Evolutionary conservation across 1,139 yeast species (phyloP), one percentile per base, ranked within the genome.

Genomic region (Citeromyces hawaiiensis): DNA sequence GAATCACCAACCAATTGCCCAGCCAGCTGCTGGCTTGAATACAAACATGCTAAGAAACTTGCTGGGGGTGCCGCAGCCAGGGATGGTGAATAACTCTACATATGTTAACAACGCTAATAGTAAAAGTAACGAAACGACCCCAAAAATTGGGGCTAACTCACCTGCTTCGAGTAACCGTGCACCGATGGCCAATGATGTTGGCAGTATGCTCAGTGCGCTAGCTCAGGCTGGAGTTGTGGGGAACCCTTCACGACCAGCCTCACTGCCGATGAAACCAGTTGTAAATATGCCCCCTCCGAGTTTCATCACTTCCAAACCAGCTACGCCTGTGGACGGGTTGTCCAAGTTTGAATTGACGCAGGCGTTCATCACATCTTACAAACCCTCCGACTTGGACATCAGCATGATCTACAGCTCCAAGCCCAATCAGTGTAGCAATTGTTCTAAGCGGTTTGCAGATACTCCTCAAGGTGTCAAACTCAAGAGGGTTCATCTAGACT

Each of bases 371-470:
- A 57, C 59, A 36, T 48, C 50, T 19, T 62, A 62, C 40, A 54
- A 48, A 35, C 60, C 68, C 10, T 54, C 63, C 1, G 43, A 47
- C 4, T 50, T 45, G 2, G 61, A 55, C 34, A 47, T 57, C 11
- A 44, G 49, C 13, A 39, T 75, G 29, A 60, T 86, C 17, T 79
- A 80, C 52, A 72, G 68, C 3, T 61, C 68, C 17, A 74, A 81
- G 52, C 77, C 94, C 4, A 72, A 83, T 44, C 91, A 86, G 57
- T 93, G 98, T 63, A 73, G 83, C 14, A 76, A 81, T 15, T 93
- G 98, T 61, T 94, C 96, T 27, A 85, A 83, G 54, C 65, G 99
- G 45, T 93, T 88, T 55, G 67, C 75, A 6, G 71, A 72, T 39
- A 73, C 79, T 36, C 64, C 61, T 2, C 72, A 68, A 40, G 94